These are phyloP conservation scores for Amorphotheca resinae DNA, from an alignment of 495 filamentous ascomycete genomes.

Conservation along the genomic window DNA sequence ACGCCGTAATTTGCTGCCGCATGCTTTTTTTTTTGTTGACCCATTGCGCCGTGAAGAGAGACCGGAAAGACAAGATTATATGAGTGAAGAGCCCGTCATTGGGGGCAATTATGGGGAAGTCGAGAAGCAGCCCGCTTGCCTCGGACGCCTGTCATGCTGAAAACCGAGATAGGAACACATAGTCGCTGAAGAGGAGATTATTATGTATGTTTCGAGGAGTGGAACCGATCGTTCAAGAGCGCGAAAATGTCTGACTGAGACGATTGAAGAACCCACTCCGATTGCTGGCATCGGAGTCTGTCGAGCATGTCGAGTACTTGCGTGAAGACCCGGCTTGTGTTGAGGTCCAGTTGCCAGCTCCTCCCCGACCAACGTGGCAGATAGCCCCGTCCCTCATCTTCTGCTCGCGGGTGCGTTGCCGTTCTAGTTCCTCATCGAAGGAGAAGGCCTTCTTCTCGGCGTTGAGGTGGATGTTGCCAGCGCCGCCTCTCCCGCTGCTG, in stretches of 20 bases:
- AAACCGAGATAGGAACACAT: slow-evolving; percentile 2
- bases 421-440: slow-evolving; percentile 84
- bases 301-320: slow-evolving; percentile 12
- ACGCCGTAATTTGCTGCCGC: slow-evolving; percentile 11
- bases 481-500: slow-evolving; percentile 76
- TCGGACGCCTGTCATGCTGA: neutral
- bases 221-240: no score
- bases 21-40: slow-evolving; percentile 4
- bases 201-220: neutral
- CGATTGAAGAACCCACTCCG: slow-evolving; percentile 16
- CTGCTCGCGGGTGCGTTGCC: slow-evolving; percentile 46
- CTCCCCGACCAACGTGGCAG: slow-evolving; percentile 79
- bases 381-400: slow-evolving; percentile 47
- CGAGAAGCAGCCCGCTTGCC: slow-evolving; percentile 5
- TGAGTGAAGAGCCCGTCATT: neutral
- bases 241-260: slow-evolving; percentile 11
- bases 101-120: neutral
- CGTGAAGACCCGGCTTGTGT: neutral
- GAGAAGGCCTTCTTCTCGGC: slow-evolving; percentile 60
- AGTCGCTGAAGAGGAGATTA: slow-evolving; percentile 2
- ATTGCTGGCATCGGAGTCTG: neutral
- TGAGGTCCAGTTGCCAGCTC: slow-evolving; percentile 56
- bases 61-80: no score
- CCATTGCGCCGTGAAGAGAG: slow-evolving; percentile 2
- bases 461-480: slow-evolving; percentile 68